Conservation (phyloP, 139 green algal genomes). For the Chlamydomonas sphaeroides region DNA sequence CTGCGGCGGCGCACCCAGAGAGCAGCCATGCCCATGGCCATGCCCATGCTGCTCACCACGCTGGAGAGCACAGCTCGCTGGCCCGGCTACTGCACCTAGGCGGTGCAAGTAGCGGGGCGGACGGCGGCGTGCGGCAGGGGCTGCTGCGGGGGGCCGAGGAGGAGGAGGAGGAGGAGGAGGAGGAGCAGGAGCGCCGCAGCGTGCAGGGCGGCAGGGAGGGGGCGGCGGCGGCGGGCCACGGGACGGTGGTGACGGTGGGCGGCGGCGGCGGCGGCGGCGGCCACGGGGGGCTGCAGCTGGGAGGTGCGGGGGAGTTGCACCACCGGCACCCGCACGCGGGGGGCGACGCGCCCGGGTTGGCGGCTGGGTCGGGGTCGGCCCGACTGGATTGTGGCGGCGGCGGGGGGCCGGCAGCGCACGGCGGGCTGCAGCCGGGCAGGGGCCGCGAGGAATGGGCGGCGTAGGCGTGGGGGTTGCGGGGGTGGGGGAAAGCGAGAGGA, state of each 20-base stretch:
- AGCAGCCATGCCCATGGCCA: not conserved
- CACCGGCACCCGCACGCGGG: not conserved
- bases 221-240: not conserved
- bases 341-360: no score
- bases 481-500: no score
- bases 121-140: not conserved
- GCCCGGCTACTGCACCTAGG: not conserved
- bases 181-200: not conserved
- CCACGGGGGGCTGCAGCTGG: no score
- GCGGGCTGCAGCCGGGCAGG: no score
- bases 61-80: not conserved
- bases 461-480: no score
- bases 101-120: no score
- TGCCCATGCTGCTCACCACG: not conserved
- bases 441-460: no score
- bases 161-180: no score
- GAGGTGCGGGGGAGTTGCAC: not conserved
- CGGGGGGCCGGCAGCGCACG: no score
- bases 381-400: no score
- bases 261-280: not conserved
- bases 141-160: no score
- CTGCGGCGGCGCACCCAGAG: not conserved
- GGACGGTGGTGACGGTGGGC: not conserved
- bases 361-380: conserved; percentile 24
- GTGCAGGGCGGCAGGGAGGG: not conserved